Evolutionary conservation across 306 rosid genomes (phyloP).

Genomic region (Acacia crassicarpa): DNA sequence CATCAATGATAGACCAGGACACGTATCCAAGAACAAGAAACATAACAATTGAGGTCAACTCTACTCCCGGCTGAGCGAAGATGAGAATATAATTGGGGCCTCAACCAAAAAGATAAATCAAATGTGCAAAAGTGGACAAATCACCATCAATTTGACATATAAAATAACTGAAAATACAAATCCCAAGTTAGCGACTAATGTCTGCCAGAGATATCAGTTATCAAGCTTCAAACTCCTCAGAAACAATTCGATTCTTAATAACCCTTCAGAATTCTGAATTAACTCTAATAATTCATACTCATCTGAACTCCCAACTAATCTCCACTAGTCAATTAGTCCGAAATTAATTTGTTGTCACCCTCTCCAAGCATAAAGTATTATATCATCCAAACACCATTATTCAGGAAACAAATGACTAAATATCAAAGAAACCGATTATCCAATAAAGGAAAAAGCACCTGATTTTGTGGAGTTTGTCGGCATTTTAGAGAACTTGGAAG

Average conservation of each 20-base stretch:
- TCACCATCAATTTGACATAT: background rate
- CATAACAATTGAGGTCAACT: background rate
- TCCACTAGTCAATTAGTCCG: background rate
- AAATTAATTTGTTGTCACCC: background rate
- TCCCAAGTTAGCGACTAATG: background rate
- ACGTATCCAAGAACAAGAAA: background rate
- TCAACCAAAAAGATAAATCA: background rate
- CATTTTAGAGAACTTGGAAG: conserved; percentile 37
- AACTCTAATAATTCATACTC: background rate
- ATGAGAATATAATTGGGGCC: background rate
- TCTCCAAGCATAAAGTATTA: background rate
- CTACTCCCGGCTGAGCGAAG: too few species aligned
- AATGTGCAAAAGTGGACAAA: background rate
- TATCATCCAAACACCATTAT: conserved; percentile 23
- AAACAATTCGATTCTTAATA: background rate
- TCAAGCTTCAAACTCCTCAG: background rate
- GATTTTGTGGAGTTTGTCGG: conserved; percentile 45
- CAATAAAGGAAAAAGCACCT: conserved; percentile 29
- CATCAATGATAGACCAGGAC: background rate
- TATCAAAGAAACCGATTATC: background rate
- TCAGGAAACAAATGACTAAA: background rate
- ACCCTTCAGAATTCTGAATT: background rate
- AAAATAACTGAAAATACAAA: background rate
- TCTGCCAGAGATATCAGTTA: background rate
- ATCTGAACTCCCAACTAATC: background rate